Base-by-base conservation (phyloP, 306 rosid species). In the Trifolium repens region DNA sequence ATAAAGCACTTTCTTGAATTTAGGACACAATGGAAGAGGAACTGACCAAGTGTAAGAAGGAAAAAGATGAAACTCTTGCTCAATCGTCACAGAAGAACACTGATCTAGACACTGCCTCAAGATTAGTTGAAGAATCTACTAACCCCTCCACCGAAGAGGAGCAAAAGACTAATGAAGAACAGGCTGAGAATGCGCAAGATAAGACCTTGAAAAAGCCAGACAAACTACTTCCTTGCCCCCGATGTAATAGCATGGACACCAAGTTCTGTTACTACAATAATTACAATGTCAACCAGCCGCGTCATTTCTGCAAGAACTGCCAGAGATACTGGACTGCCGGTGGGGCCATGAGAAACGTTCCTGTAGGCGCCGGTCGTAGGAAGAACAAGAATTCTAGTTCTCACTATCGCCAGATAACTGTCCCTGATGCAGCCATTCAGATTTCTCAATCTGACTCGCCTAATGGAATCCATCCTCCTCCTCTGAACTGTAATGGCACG, bases 291-390 rank as follows among this genome's bases (percentile, higher is more conserved):
- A 93, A 85, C 80, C 98, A 93, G 73, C 98, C 98, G 4, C 98
- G 98, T 5, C 94, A 93, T 79, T 90, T 93, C 75, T 93, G 97
- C 80, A 92, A 92, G 88, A 90, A 87, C 61, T 92, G 97, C 67
- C 97, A 90, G 71, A 87, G 97, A 69, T 92, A 92, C 74, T 92
- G 97, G 97, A 92, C 97, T 4, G 92, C 96, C 27, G 97, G 97
- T n/a, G 97, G 97, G 32, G 82, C 90, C 44, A 90, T 90, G 93
- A 87, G 97, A 81, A 90, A 90, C 30, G 94, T 92, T 7, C 94
- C 92, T 1, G 90, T 92, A 3, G 97, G 96, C 9, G 93, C 97
- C 59, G 97, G 97, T 76, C 96, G 97, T 1, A 84, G 97, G 27
- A 92, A 88, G 87, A 90, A 90, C 88, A 92, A 92, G 75, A 90